Conservation (phyloP, 2,329 filamentous ascomycete species). For the Cercospora citrullina region DNA sequence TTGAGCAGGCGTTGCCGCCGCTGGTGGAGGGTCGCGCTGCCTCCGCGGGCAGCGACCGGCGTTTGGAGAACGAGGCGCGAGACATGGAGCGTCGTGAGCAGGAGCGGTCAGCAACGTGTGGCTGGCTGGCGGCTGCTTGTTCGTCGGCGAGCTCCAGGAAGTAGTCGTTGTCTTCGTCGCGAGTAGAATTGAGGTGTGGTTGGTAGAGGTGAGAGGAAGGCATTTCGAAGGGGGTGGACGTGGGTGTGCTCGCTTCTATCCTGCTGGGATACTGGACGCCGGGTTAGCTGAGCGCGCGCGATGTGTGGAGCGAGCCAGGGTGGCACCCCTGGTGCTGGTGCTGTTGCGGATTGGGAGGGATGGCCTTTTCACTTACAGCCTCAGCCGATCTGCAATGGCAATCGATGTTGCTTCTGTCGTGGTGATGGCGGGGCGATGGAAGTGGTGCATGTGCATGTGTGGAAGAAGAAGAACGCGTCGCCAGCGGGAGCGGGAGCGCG, state of each 20-base stretch:
- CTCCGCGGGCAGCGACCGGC: constrained; percentile 18
- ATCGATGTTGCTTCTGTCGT: background rate
- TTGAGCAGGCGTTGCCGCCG: constrained; percentile 6
- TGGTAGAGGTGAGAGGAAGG: background rate
- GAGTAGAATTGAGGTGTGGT: constrained; percentile 3
- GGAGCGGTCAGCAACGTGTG: background rate
- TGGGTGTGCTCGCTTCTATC: background rate
- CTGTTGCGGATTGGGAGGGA: constrained; percentile 1
- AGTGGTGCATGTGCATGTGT: background rate
- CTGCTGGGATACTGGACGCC: background rate
- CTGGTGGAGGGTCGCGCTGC: constrained; percentile 3
- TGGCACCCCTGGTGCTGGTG: background rate
- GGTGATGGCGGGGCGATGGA: background rate
- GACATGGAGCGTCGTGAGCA: constrained; percentile 14
- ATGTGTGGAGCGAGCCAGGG: background rate
- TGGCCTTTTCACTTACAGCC: background rate
- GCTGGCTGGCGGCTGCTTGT: constrained; percentile 50
- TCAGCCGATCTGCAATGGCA: background rate
- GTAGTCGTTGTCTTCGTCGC: constrained; percentile 24
- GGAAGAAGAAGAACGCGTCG: background rate
- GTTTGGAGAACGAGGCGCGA: constrained; percentile 19
- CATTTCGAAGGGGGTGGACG: background rate
- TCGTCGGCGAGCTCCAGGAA: constrained; percentile 36
- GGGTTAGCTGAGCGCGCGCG: too few species aligned
- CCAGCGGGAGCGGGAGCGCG: background rate